Base-by-base conservation (phyloP, 2,329 filamentous ascomycete genomes). In the Microdochium bolleyi region DNA sequence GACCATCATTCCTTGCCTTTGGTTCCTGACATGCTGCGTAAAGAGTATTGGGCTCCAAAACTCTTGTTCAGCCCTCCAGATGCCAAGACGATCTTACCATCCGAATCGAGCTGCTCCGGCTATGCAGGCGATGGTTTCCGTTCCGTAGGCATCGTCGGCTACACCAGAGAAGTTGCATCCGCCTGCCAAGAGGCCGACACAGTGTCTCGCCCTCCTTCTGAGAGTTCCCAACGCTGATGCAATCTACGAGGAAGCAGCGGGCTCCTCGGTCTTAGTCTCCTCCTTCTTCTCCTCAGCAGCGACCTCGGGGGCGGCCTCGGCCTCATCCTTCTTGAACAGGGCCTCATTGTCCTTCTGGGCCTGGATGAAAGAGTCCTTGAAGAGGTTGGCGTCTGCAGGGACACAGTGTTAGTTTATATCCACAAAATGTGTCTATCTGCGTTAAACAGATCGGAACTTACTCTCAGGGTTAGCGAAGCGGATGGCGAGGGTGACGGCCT, bases 291-390 rank as follows among this genome's bases (percentile, higher is more conserved):
- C 53, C 48, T 60, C 59, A 56, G 67, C 62, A 22, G 58, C 59
- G 48, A 61, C 60, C 49, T 62, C 60, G 52, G 62, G 63, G 27
- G 63, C 53, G 19, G 61, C 59, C 50, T 62, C 65, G 51, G 64
- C 62, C 51, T 64, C 56, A 24, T 63, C 64, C 70, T 80, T 76
- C 60, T 74, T 76, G 76, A 96, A 95, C 54, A 96, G 78, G 60
- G 82, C 83, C 79, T 94, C 91, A 74, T 97, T 99, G 70, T 96
- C 91, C 76, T 92, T 85, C 78, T 96, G 92, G 52, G 94, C 92
- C 80, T 95, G 91, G 76, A 95, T 84, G 78, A 97, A 97, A 53
- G 90, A 86, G 60, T 97, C 92, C 82, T 96, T 97, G 84, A 99
- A 97, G 56, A 84, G 78, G 73, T 96, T 95, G 78, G 94, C 94